Percentiles rank a stretch among this genome's conserved stretches.
These are phyloP conservation scores for Poa annua DNA, from an alignment of 176 grass and related monocot species.

Conservation along the genomic window DNA sequence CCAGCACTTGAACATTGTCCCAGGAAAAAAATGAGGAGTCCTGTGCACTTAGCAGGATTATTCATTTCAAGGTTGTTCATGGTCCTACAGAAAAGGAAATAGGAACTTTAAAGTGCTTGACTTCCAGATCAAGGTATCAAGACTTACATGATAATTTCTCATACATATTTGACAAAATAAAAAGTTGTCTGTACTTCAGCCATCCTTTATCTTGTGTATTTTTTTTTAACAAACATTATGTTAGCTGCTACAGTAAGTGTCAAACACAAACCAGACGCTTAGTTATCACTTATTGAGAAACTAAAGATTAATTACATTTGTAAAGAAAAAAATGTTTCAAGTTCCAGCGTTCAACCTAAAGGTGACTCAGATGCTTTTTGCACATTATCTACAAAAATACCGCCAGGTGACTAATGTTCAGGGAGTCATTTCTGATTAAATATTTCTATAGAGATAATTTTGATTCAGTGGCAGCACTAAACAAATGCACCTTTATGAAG, in stretches of 20 bases:
- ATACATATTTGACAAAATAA: conserved; percentile 10
- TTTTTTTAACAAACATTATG: not conserved
- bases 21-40: not conserved
- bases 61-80: conserved; percentile 20
- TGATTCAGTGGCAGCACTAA: not conserved
- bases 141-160: not conserved
- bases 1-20: not conserved
- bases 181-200: not conserved
- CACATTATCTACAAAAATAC: not conserved
- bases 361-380: not conserved
- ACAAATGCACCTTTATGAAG: conserved; percentile 14
- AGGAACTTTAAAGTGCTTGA: not conserved
- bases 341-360: conserved; percentile 8
- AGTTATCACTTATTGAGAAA: not conserved
- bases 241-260: not conserved
- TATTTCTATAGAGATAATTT: not conserved
- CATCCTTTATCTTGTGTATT: not conserved
- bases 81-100: not conserved
- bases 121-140: not conserved
- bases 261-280: not conserved
- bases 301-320: not conserved
- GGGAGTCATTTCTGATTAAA: not conserved
- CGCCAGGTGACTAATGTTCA: not conserved
- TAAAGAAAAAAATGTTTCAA: not conserved
- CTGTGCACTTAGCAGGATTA: conserved; percentile 10